These are phyloP conservation scores for Globisporangium iwayamae DNA, from an alignment of 352 stramenopile genomes.

Conservation along the genomic window DNA sequence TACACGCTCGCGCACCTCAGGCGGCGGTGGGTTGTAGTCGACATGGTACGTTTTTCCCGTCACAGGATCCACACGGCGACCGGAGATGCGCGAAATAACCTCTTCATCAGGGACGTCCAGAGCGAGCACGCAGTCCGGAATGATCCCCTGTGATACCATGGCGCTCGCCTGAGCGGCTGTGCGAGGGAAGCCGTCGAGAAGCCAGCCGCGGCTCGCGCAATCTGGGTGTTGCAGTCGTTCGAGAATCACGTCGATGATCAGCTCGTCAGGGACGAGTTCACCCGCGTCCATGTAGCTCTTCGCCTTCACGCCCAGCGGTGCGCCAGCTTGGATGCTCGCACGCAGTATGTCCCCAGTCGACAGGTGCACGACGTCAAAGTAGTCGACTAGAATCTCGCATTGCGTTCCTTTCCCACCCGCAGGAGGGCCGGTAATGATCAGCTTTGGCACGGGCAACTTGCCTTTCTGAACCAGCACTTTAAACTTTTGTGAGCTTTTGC, in stretches of 20 bases:
- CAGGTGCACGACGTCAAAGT: constrained; percentile 90
- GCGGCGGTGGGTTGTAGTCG: constrained; percentile 91
- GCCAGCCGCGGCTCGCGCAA: constrained; percentile 83
- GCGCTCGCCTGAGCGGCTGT: constrained; percentile 84
- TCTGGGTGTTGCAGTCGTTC: constrained; percentile 82
- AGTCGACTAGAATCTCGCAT: constrained; percentile 87
- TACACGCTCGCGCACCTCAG: constrained; percentile 56
- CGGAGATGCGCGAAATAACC: constrained; percentile 94
- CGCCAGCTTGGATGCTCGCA: constrained; percentile 72
- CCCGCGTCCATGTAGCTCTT: constrained; percentile 90
- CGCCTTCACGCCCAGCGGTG: constrained; percentile 63
- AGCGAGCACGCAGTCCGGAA: constrained; percentile 87
- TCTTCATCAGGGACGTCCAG: constrained; percentile 94
- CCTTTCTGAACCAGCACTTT: constrained; percentile 27
- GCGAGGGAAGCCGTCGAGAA: constrained; percentile 93
- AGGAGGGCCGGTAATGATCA: constrained; percentile 90
- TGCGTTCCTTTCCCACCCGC: constrained; percentile 94
- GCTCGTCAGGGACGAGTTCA: constrained; percentile 88
- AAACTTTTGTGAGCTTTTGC: constrained; percentile 44
- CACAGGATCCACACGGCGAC: constrained; percentile 91
- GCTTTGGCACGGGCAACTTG: constrained; percentile 22
- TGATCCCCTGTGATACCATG: constrained; percentile 66
- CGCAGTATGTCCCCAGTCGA: constrained; percentile 92
- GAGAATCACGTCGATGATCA: constrained; percentile 88
- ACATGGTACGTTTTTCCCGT: constrained; percentile 95